Evolutionary conservation across 805 yeast genomes (phyloP), one percentile per base, ranked within the genome.

Genomic region (Myxozyma kluyveri): DNA sequence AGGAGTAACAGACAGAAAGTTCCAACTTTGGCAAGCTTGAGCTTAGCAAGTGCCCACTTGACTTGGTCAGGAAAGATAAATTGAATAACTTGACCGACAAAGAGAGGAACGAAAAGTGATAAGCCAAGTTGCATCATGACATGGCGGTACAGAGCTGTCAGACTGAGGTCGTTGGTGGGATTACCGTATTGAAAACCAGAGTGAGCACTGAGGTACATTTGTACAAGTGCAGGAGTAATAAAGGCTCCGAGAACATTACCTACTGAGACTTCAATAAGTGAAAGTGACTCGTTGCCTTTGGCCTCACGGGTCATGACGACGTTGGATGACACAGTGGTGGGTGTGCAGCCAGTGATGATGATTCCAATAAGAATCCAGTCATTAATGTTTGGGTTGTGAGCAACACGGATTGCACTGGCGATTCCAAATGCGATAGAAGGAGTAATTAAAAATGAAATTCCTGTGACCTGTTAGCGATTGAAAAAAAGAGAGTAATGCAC

Each of bases 261-360:
- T 31, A 88, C 76, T 52, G 88, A 81, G 7, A 89, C 96, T 66
- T 88, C 95, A 66, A 93, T 83, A 4, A 88, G 72, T 18, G 95
- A 83, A 47, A 88, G 69, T 17, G 84, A 69, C 59, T 81, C 90
- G 67, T 88, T 87, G 6, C 96, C 96, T 59, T 84, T 82, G 0
- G 96, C 96, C 52, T 78, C 78, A 47, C 82, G 77, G 4, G 96
- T 89, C 96, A 89, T 89, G 26, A 89, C 90, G 26, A 89, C 96
- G 65, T 89, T 89, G 1, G 96, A 88, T 0, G 90, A 81, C 18
- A 89, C 95, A 0, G 96, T 89, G 6, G 96, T 89, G 26, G 96
- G 96, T 67, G 95, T 86, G 10, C 91, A 79, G 27, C 87, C 86
- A 1, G 96, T 86, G 42, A 88, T 84, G 18, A 89, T 79, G 52